A percentile compares a stretch with the other conserved stretches of the same genome.
Evolutionary conservation across 2,329 filamentous ascomycete genomes (phyloP).

Genomic region (Ambrosiella beaveri): DNA sequence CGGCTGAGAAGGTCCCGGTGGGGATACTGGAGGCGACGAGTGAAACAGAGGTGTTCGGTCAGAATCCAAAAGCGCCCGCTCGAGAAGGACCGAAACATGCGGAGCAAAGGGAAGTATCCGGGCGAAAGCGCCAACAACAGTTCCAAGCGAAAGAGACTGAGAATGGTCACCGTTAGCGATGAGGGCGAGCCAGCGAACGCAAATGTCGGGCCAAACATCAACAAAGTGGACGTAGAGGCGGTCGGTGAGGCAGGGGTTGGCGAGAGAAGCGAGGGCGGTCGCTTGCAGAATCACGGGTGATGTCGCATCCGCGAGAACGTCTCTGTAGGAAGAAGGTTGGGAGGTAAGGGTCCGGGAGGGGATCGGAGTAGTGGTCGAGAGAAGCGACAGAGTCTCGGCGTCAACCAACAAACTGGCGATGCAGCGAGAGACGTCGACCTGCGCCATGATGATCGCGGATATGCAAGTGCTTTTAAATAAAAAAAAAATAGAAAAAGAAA

Average conservation of each 20-base stretch:
- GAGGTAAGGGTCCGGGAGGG: slow-evolving; percentile 10
- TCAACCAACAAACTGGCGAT: slow-evolving; percentile 13
- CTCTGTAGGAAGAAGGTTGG: slow-evolving; percentile 24
- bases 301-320: slow-evolving; percentile 31
- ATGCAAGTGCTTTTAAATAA: not conserved
- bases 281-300: slow-evolving; percentile 53
- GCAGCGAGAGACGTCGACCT: slow-evolving; percentile 12
- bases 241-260: slow-evolving; percentile 47
- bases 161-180: slow-evolving; percentile 19
- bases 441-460: slow-evolving; percentile 10
- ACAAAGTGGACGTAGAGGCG: slow-evolving; percentile 59
- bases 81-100: slow-evolving; percentile 57
- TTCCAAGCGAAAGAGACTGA: slow-evolving; percentile 18
- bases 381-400: slow-evolving; percentile 15
- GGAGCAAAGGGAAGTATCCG: slow-evolving; percentile 68
- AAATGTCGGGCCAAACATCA: slow-evolving; percentile 61
- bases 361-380: slow-evolving; percentile 30
- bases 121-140: slow-evolving; percentile 52
- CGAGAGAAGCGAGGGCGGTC: slow-evolving; percentile 51
- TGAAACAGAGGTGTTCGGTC: not conserved
- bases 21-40: not conserved
- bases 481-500: not conserved
- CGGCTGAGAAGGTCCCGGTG: not conserved
- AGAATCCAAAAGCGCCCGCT: slow-evolving; percentile 18
- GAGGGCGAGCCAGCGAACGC: slow-evolving; percentile 53